A percentile compares a stretch with the other conserved stretches of the same genome.
phyloP scores from a whole-genome alignment of 1,139 yeast genomes.

The Protomyces inundatus region DNA sequence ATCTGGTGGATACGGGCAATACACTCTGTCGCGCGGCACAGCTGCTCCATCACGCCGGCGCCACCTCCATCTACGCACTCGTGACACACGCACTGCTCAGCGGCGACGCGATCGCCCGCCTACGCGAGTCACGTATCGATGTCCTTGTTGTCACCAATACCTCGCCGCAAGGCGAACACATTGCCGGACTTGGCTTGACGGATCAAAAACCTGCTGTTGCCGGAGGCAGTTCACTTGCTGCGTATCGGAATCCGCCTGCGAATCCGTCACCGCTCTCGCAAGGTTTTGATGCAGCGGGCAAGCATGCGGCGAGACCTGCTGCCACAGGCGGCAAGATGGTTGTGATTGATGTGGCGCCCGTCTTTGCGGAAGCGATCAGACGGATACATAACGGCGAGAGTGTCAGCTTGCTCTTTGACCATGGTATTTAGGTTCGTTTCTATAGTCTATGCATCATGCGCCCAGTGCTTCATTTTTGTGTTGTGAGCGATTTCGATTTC shows the following conservation, averaged over 20 bases:
- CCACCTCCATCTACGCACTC: constrained; percentile 81
- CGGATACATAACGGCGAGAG: constrained; percentile 91
- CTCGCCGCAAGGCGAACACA: constrained; percentile 79
- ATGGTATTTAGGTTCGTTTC: constrained; percentile 8
- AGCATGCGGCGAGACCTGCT: background rate
- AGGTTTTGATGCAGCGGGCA: background rate
- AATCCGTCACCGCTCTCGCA: constrained; percentile 18
- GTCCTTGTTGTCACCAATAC: constrained; percentile 90
- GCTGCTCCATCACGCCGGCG: constrained; percentile 71
- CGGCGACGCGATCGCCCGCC: constrained; percentile 78
- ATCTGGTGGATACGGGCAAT: constrained; percentile 99
- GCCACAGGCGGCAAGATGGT: constrained; percentile 49
- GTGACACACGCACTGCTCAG: constrained; percentile 93
- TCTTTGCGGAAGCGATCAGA: constrained; percentile 92
- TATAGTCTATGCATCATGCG: background rate
- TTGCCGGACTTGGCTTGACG: constrained; percentile 10
- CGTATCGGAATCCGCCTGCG: background rate
- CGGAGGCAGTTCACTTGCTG: background rate
- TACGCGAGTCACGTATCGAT: constrained; percentile 71
- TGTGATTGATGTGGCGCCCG: constrained; percentile 79
- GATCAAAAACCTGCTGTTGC: constrained; percentile 51
- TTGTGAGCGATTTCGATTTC: background rate
- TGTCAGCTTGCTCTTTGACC: constrained; percentile 26
- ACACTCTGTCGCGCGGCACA: constrained; percentile 95
- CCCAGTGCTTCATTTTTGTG: background rate